Evolutionary conservation across 176 grass and related monocot species (phyloP), one percentile per base, ranked within the genome.

Genomic region (Paspalum notatum): DNA sequence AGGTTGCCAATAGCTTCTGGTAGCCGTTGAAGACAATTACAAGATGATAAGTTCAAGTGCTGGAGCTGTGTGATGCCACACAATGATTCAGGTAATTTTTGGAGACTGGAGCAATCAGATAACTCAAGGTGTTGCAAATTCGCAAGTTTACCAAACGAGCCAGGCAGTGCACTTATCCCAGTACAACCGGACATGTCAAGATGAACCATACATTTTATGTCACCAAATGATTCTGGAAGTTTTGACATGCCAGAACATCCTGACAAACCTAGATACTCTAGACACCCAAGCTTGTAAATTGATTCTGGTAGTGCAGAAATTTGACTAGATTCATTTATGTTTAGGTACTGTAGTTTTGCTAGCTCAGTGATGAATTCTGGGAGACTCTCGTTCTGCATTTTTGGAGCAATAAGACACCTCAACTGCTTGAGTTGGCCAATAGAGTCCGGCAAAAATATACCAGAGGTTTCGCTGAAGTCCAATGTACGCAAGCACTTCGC

Each of bases 361-460:
- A 73, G 50, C 12, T 55, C 8, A 53, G 50, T 14, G 18, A 73
- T 40, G 56, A 9, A 56, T 15, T 54, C 6, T 20, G 51, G 51
- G 0, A 56, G 0, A 17, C 5, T 41, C 1, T 56, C 11, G 12
- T 74, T 55, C 21, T 74, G 4, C 71, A 40, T 41, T 5, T 17
- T n/a, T 54, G n/a, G n/a, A n/a, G 70, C 70, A 54, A 39, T 54
- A 54, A 72, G 70, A 72, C 26, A 72, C 48, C 26, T 72, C 26
- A 72, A 16, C 8, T 54, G 48, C 25, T 39, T 53, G 9, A 72
- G 8, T 20, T 12, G 14, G 13, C 24, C 52, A 71, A 86, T 54
- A 17, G 54, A 66, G 12, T 8, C 0, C 3, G 84, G 55, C 12
- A 86, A 25, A 40, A 13, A 0, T 22, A 45, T 22, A 22, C 10